Evolutionary conservation across 2,329 filamentous ascomycete species (phyloP).

Genomic region (Penicillium rolfsii): DNA sequence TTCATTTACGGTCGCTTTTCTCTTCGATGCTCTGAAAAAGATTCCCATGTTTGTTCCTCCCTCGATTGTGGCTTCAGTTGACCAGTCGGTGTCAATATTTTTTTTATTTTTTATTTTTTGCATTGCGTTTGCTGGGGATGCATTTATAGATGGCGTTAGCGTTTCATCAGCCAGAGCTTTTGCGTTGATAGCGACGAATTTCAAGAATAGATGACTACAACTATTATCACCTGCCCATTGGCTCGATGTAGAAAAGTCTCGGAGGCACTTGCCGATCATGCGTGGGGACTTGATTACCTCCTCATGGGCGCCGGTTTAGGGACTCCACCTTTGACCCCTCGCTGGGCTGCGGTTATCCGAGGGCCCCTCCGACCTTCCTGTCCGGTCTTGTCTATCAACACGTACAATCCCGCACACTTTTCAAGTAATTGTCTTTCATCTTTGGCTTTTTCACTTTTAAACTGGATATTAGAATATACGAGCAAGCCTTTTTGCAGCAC

Average conservation of each 20-base stretch:
- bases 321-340: slow-evolving; percentile 2
- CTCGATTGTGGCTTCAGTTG: slow-evolving; percentile 1
- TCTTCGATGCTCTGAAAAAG: slow-evolving; percentile 3
- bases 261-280: slow-evolving; percentile 2
- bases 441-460: not conserved
- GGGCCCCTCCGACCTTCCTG: slow-evolving; percentile 7
- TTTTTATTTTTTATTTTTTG: slow-evolving; percentile 11
- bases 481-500: not conserved
- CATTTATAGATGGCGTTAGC: slow-evolving; percentile 36
- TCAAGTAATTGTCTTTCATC: not conserved
- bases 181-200: slow-evolving; percentile 28
- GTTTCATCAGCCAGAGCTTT: slow-evolving; percentile 16
- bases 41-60: slow-evolving; percentile 4
- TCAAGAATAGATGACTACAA: slow-evolving; percentile 1
- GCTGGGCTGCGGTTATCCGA: slow-evolving; percentile 10
- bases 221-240: not conserved
- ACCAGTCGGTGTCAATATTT: slow-evolving; percentile 8
- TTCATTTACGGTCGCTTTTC: slow-evolving; percentile 9
- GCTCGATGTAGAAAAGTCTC: not conserved
- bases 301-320: not conserved
- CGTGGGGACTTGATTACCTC: not conserved
- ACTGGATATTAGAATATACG: not conserved
- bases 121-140: slow-evolving; percentile 26
- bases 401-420: not conserved
- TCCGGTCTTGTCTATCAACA: not conserved